Conservation (phyloP, 2,329 filamentous ascomycete species). For the Huntiella savannae region DNA sequence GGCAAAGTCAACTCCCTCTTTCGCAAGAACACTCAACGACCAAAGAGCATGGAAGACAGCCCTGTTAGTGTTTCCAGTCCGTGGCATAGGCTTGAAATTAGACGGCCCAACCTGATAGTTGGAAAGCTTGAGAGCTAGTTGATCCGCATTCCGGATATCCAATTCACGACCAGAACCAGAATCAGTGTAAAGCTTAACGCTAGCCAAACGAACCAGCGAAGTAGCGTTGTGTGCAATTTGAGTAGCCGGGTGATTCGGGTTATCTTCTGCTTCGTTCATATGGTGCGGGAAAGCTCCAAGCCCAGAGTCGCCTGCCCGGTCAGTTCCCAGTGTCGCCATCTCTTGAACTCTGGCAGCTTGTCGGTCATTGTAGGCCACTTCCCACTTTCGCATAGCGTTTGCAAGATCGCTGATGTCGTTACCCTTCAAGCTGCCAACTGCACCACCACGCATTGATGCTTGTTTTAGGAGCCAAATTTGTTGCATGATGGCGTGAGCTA, state of each 20-base stretch:
- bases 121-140: conserved; percentile 39
- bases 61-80: conserved; percentile 39
- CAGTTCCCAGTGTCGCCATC: neutral
- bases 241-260: conserved; percentile 24
- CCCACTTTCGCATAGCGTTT: conserved; percentile 38
- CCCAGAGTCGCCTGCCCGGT: neutral
- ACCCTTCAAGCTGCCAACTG: conserved; percentile 29
- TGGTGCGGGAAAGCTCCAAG: neutral
- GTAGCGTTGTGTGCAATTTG: conserved; percentile 49
- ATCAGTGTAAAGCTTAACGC: conserved; percentile 48
- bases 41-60: conserved; percentile 51
- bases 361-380: conserved; percentile 37
- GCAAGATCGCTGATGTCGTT: conserved; percentile 38
- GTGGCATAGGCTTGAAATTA: conserved; percentile 24
- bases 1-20: conserved; percentile 42
- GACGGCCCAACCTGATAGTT: conserved; percentile 5
- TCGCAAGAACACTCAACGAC: conserved; percentile 47
- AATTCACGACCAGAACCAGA: conserved; percentile 41
- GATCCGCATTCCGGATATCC: conserved; percentile 42
- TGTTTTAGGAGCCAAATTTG: conserved; percentile 53
- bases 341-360: conserved; percentile 32
- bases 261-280: conserved; percentile 14
- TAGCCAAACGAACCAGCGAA: conserved; percentile 38
- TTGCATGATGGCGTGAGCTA: conserved; percentile 54
- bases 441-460: conserved; percentile 32